Percentiles rank a stretch among this genome's conserved stretches.
These are phyloP conservation scores for Cylindrodendrum hubeiense DNA, from an alignment of 2,329 filamentous ascomycete species.

Conservation along the genomic window DNA sequence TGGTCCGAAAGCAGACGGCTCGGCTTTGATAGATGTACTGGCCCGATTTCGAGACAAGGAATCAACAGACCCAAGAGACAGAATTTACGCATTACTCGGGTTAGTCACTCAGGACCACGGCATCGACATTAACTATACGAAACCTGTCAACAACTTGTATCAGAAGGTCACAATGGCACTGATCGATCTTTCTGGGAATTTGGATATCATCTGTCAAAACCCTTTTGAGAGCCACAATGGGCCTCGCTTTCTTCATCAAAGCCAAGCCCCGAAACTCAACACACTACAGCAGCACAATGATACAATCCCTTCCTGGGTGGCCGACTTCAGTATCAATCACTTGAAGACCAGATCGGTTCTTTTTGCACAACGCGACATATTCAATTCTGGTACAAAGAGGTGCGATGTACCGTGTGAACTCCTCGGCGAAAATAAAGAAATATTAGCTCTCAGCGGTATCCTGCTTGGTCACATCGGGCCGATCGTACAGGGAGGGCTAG, in stretches of 20 bases:
- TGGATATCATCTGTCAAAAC: constrained; percentile 30
- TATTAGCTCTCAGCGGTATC: neutral
- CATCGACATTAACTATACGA: constrained; percentile 18
- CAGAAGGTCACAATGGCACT: neutral
- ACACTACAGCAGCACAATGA: too few relatives aligned
- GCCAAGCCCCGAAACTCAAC: too few relatives aligned
- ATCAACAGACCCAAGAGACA: constrained; percentile 23
- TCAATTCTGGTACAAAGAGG: neutral
- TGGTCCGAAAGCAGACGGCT: too few relatives aligned
- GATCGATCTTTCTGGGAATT: constrained; percentile 18
- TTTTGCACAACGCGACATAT: constrained; percentile 25
- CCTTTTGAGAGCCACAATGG: constrained; percentile 31
- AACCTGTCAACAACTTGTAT: neutral
- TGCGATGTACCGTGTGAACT: constrained; percentile 10
- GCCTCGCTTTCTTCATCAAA: too few relatives aligned
- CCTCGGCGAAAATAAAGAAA: neutral
- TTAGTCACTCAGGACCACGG: constrained; percentile 24
- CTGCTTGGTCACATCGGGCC: neutral
- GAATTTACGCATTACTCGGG: constrained; percentile 20
- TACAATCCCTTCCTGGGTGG: constrained; percentile 26
- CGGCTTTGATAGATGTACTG: constrained; percentile 19
- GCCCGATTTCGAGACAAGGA: constrained; percentile 9
- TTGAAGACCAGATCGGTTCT: neutral
- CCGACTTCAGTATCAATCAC: constrained; percentile 1
- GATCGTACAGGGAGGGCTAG: too few relatives aligned